Evolutionary conservation across 306 rosid species (phyloP), one percentile per base, ranked within the genome.

Genomic region (Pyrus pyrifolia): DNA sequence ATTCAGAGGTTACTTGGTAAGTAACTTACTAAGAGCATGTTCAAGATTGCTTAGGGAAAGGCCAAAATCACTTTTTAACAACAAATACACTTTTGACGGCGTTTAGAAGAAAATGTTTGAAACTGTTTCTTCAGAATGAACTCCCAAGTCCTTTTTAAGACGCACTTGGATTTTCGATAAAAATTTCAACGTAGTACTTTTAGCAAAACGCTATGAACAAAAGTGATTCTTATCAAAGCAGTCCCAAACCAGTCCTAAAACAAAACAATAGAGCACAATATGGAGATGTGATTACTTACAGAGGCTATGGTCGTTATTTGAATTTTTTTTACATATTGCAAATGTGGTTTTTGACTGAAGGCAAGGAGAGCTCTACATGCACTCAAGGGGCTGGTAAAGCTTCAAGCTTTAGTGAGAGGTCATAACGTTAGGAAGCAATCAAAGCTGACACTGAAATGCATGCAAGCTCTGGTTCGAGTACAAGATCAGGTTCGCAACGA

Each of bases 381-480:
- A n/a, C 79, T 82, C 4, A 82, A 78, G 45, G 85, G 85, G 63
- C 72, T 82, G 4, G 85, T 82, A 35, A 82, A 74, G 63, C 82
- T 82, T 33, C 85, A 82, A 78, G 85, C 82, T 11, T 78, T 82
- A 33, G 80, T 78, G 21, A 82, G 85, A 78, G 85, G 82, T 27
- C 85, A 78, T 3, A 82, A 74, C 31, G 74, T 74, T 17, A 27
- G 82, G 19, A 82, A 69, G 82, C 85, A 74, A 42, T 73, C 74
- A 13, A 82, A 78, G 70, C 13, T 82, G 55, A 74, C 85, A 38
- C 55, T 78, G 55, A 44, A 78, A 52, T 82, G 77, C 73, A 82
- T 78, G 82, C 82, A 82, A 82, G 79, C 85, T 35, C 61, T 82
- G 63, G 69, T 82, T 63, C 71, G 77, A 52, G 85, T 74, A 8